Conservation (phyloP, 148 eudicot species). For the Nepenthes gracilis region DNA sequence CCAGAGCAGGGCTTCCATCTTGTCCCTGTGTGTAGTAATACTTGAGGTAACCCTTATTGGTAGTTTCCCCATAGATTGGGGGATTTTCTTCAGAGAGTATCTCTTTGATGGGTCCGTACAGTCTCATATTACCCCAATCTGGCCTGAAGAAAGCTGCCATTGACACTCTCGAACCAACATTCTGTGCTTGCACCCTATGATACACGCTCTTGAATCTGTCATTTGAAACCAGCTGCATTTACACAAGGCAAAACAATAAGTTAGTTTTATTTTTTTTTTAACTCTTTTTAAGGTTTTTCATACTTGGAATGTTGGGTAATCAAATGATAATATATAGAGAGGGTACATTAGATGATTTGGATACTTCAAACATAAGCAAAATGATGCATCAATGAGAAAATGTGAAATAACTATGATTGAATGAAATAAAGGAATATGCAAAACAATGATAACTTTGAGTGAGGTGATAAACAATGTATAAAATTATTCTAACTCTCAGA, state of each 20-base stretch:
- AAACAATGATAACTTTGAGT: no score
- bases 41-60: not conserved
- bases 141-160: slow-evolving; percentile 3
- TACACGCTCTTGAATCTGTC: slow-evolving; percentile 4
- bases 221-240: slow-evolving; percentile 3
- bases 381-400: no score
- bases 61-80: not conserved
- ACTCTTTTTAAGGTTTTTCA: not conserved
- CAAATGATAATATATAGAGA: not conserved
- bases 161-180: slow-evolving; percentile 1
- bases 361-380: no score
- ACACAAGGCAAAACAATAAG: not conserved
- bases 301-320: not conserved
- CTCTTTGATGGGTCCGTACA: slow-evolving; percentile 7
- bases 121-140: not conserved
- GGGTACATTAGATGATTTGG: no score
- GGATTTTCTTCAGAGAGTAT: slow-evolving; percentile 1
- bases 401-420: no score
- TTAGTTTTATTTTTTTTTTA: not conserved
- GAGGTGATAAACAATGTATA: no score
- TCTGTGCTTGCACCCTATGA: slow-evolving; percentile 1
- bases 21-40: not conserved
- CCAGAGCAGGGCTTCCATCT: slow-evolving; percentile 2
- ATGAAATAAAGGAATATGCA: no score
- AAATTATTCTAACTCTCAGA: no score